A percentile compares a stretch with the other conserved stretches of the same genome.
phyloP scores from a whole-genome alignment of 2,329 filamentous ascomycete genomes.

The Cladosporium sp. region DNA sequence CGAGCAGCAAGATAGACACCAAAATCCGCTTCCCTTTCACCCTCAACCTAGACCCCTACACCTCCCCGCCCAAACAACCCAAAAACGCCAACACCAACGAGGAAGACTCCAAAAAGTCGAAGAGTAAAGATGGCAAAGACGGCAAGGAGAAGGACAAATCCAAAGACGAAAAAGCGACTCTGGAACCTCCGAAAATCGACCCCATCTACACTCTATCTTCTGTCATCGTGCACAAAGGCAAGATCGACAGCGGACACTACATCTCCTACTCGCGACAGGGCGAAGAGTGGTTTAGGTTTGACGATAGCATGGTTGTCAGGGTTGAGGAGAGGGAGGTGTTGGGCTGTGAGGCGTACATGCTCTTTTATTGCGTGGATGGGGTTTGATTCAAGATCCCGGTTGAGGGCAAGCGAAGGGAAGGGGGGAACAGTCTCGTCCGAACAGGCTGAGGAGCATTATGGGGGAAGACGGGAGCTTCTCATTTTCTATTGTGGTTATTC shows the following conservation, averaged over 20 bases:
- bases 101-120: conserved; percentile 36
- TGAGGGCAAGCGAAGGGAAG: background rate
- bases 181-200: conserved; percentile 33
- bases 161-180: conserved; percentile 18
- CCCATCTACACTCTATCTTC: conserved; percentile 84
- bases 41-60: conserved; percentile 88
- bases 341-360: conserved; percentile 77
- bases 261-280: conserved; percentile 82
- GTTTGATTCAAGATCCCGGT: background rate
- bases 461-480: no score
- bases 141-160: conserved; percentile 15
- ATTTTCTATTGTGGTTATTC: no score
- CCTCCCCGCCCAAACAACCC: conserved; percentile 36
- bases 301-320: conserved; percentile 86
- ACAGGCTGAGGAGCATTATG: no score
- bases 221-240: conserved; percentile 88
- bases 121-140: background rate
- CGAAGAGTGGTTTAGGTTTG: conserved; percentile 90
- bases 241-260: conserved; percentile 89
- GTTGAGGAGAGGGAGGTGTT: conserved; percentile 82
- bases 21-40: conserved; percentile 80
- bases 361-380: conserved; percentile 63
- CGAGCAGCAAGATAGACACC: conserved; percentile 84
- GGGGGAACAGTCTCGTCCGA: no score
- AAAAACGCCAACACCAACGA: conserved; percentile 10